These are phyloP conservation scores for Logfia minima DNA, from an alignment of 129 eudicot genomes.

Conservation along the genomic window DNA sequence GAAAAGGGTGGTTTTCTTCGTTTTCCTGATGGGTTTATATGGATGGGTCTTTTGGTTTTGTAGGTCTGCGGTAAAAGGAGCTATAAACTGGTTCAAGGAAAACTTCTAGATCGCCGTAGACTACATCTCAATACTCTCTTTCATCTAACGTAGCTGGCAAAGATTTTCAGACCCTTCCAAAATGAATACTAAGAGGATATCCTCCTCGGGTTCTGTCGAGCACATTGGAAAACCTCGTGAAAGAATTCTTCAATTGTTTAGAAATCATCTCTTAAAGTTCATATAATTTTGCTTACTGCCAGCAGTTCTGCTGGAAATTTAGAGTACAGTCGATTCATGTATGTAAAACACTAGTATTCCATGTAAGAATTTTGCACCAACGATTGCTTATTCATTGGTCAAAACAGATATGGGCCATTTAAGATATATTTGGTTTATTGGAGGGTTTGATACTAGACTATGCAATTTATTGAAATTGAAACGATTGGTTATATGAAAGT, in stretches of 20 bases:
- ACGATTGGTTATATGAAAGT: neutral
- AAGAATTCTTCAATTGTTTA: slow-evolving; percentile 31
- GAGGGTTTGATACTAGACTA: neutral
- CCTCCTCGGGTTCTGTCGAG: slow-evolving; percentile 13
- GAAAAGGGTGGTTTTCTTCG: neutral
- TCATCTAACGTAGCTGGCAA: slow-evolving; percentile 24
- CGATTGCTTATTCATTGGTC: neutral
- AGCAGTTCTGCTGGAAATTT: slow-evolving; percentile 25
- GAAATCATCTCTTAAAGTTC: slow-evolving; percentile 12
- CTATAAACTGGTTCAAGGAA: slow-evolving; percentile 79
- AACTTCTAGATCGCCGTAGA: slow-evolving; percentile 48
- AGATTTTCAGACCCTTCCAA: slow-evolving; percentile 18
- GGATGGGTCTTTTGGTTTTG: slow-evolving; percentile 20
- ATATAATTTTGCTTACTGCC: slow-evolving; percentile 20
- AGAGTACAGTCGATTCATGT: slow-evolving; percentile 20
- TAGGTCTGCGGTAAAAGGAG: slow-evolving; percentile 93
- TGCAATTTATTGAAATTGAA: neutral
- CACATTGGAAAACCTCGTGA: slow-evolving; percentile 9
- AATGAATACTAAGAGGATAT: slow-evolving; percentile 9
- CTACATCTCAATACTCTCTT: neutral
- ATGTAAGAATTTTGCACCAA: slow-evolving; percentile 24
- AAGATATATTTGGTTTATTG: neutral
- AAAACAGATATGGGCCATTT: slow-evolving; percentile 11
- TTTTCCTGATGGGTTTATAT: neutral
- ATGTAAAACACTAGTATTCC: slow-evolving; percentile 22